Evolutionary conservation across 2,329 filamentous ascomycete species (phyloP), one percentile per base, ranked within the genome.

Genomic region (Pestalotiopsis sp.): DNA sequence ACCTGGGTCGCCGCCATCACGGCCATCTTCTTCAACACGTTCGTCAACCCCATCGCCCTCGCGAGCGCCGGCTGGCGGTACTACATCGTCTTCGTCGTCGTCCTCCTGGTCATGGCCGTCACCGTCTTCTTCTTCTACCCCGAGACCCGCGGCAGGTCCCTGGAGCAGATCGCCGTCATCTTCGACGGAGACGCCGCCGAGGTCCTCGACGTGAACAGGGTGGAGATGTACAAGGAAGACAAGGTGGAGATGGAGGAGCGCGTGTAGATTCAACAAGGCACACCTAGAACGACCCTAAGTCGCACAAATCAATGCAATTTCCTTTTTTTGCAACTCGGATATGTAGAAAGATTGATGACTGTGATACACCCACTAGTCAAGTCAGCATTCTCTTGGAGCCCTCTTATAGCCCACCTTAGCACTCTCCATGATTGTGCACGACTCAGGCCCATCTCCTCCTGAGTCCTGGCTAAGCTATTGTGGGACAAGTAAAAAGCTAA

Each of bases 1-100:
- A 69, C 68, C 25, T 63, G 67, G 58, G 66, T 72, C 56, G 31
- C 72, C 25, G 61, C 67, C 63, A 70, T 31, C 66, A 36, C 27
- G 0, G 59, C 59, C 31, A 39, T 61, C 31, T 61, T 68, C 58
- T 69, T 70, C 61, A 80, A 78, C 65, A 75, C 76, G 39, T 82
- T 82, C 58, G 81, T 82, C 11, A 85, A 84, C 49, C 82, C 82
- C 0, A 81, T 84, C 4, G 82, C 80, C 0, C 77, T 84, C 65
- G 78, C 81, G 0, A 74, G 75, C 0, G 81, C 84, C 36, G 72
- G 71, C 0, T 84, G 82, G 83, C 82, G 79, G 67, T 84, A 82
- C 67, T 84, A 84, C 66, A 80, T 83, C 9, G 80, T 84, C 3
- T 83, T 82, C 71, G 80, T 82, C n/a, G 80, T 76, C 0, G 73